Evolutionary conservation across 1,284 basidiomycete species (phyloP), one percentile per base, ranked within the genome.

Genomic region (Moesziomyces sp.): DNA sequence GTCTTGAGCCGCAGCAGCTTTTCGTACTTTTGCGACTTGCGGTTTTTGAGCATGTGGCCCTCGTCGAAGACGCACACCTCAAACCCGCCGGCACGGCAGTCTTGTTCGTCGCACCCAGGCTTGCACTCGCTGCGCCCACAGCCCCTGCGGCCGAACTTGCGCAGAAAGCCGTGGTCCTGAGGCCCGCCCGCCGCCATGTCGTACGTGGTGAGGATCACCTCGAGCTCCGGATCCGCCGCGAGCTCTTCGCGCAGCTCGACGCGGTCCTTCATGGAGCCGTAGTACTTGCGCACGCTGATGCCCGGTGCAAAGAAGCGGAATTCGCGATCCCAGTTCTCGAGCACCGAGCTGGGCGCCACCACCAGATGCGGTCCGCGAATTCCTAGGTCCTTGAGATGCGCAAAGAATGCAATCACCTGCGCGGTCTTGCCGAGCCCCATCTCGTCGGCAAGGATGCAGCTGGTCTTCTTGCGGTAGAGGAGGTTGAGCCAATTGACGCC

Each of bases 281-380:
- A 99, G 84, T 99, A 99, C 16, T 93, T 92, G 81, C 92, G 90
- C 13, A 97, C 90, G n/a, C 89, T 87, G 83, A 99, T 91, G 2
- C 80, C 71, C 0, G 94, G 94, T 1, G 92, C 93, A 79, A 99
- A 99, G 46, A 90, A 90, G 42, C 90, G 89, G 82, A 99, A 97
- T 85, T 99, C 97, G 71, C 97, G 89, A 83, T 92, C 92, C 97
- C 97, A 99, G 82, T 99, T 99, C 85, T 99, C 97, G 23, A 99
- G 86, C 0, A 95, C 98, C 3, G 96, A 99, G 1, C 95, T 94
- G 16, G 80, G 80, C 7, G 98, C 97, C 69, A 99, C 90, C 59
- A 99, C 88, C 35, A 99, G 89, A 86, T 98, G 94, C 19, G 95
- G 94, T 0, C 96, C 78, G 10, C 57, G 94, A 52, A 88, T 88